These are phyloP conservation scores for Trypanosoma scelopori DNA, from an alignment of 208 protist genomes.

Conservation along the genomic window DNA sequence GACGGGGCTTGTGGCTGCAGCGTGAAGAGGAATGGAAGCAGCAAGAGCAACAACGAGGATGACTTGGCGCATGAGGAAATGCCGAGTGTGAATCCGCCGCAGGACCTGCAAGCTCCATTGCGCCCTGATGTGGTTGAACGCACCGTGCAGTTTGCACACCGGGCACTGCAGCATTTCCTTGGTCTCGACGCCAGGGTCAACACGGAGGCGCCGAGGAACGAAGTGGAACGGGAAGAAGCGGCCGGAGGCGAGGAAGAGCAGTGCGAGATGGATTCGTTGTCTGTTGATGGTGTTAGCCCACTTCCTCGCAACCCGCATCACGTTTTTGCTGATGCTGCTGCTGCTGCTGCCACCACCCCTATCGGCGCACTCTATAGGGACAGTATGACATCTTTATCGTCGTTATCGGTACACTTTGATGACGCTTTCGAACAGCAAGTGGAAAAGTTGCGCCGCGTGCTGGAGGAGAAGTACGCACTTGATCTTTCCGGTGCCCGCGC, in stretches of 20 bases:
- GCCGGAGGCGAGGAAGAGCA: too few relatives aligned
- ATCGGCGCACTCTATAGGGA: not conserved
- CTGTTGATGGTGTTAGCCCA: conserved; percentile 15
- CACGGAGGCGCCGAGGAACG: not conserved
- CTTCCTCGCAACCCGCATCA: conserved; percentile 15
- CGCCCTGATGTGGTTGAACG: conserved; percentile 10
- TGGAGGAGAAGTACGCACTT: conserved; percentile 24
- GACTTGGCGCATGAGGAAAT: not conserved
- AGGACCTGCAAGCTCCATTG: conserved; percentile 7
- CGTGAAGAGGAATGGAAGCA: not conserved
- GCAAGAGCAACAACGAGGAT: not conserved
- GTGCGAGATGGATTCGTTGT: not conserved
- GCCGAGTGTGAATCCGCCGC: conserved; percentile 6
- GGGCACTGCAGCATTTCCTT: conserved; percentile 8
- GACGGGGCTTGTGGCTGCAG: too few relatives aligned
- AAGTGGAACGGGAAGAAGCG: too few relatives aligned
- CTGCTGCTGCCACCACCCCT: not conserved
- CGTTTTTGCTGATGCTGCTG: too few relatives aligned
- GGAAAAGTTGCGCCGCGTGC: conserved; percentile 11
- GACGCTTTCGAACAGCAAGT: conserved; percentile 24
- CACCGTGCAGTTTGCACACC: not conserved
- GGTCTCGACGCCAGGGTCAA: not conserved
- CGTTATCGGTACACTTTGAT: conserved; percentile 11
- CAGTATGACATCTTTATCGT: not conserved
- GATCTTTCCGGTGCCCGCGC: conserved; percentile 7